Evolutionary conservation across 495 filamentous ascomycete genomes (phyloP).

Genomic region (Aspergillus cristatus): DNA sequence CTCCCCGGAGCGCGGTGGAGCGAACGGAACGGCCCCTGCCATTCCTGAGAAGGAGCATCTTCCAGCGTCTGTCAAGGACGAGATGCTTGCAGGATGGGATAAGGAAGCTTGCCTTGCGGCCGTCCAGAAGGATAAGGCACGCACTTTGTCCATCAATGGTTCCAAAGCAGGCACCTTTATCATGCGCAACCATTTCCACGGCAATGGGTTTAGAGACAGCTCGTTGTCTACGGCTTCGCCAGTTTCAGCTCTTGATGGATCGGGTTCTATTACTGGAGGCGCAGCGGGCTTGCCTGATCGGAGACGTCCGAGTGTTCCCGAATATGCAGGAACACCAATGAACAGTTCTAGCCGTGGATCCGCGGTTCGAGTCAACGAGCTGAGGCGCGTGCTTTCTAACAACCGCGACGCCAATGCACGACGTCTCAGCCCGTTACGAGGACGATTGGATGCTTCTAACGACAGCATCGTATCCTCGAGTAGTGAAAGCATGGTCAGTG

Average conservation of each 20-base stretch:
- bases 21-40: constrained; percentile 17
- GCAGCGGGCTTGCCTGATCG: constrained; percentile 21
- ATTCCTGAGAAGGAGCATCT: constrained; percentile 29
- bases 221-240: constrained; percentile 21
- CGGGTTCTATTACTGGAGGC: constrained; percentile 1
- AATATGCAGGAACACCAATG: constrained; percentile 41
- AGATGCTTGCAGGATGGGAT: constrained; percentile 69
- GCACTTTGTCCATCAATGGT: constrained; percentile 61
- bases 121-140: constrained; percentile 56
- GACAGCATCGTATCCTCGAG: constrained; percentile 32
- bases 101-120: constrained; percentile 59
- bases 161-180: constrained; percentile 55
- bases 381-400: constrained; percentile 64
- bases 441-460: constrained; percentile 27
- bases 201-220: constrained; percentile 41
- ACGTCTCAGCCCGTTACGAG: constrained; percentile 32
- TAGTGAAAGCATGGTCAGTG: constrained; percentile 39
- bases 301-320: constrained; percentile 33
- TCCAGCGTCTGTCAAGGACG: constrained; percentile 46
- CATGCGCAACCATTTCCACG: constrained; percentile 45
- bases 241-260: constrained; percentile 11
- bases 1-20: constrained; percentile 60
- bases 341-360: constrained; percentile 52
- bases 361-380: constrained; percentile 77
- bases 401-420: constrained; percentile 25